phyloP scores from a whole-genome alignment of 2,329 filamentous ascomycete genomes.

The Clonostachys sp. region DNA sequence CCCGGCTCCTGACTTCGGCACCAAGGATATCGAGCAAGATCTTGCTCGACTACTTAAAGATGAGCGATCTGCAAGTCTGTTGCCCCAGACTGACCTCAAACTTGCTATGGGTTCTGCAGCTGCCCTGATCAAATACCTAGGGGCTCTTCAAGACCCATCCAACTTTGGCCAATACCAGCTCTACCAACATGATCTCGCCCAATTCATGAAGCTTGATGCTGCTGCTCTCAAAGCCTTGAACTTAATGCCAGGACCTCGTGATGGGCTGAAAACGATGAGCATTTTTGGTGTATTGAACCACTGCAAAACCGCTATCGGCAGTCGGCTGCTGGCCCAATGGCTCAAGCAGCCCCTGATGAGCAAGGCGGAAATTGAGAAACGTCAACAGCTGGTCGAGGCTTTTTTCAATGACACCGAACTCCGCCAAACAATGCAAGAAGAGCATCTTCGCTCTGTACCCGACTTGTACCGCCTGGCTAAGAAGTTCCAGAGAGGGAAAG shows the following conservation, averaged over 20 bases:
- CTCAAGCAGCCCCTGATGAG: constrained; percentile 96
- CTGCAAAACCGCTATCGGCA: constrained; percentile 94
- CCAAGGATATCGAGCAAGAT: constrained; percentile 93
- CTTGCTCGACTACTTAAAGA: constrained; percentile 82
- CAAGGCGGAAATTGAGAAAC: constrained; percentile 79
- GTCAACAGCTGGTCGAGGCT: constrained; percentile 91
- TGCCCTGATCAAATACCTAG: constrained; percentile 90
- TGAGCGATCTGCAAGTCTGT: constrained; percentile 68
- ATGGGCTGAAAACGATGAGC: constrained; percentile 97
- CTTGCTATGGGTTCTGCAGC: constrained; percentile 94
- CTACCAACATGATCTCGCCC: constrained; percentile 93
- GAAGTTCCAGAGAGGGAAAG: constrained; percentile 87
- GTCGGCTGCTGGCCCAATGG: constrained; percentile 88
- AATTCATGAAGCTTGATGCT: constrained; percentile 98
- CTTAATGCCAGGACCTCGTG: constrained; percentile 90
- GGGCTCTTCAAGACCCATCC: constrained; percentile 81
- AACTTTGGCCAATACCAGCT: constrained; percentile 98
- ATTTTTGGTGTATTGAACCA: constrained; percentile 91
- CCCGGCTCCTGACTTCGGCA: constrained; percentile 71
- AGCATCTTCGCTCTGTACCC: constrained; percentile 87
- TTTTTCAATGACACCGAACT: constrained; percentile 92
- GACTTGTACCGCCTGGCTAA: constrained; percentile 93
- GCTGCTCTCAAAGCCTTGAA: constrained; percentile 92
- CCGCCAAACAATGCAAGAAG: constrained; percentile 93
- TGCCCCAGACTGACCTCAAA: constrained; percentile 90